Evolutionary conservation across 139 green algal genomes (phyloP), one percentile per base, ranked within the genome.

Genomic region (Chlamydomonas incerta): DNA sequence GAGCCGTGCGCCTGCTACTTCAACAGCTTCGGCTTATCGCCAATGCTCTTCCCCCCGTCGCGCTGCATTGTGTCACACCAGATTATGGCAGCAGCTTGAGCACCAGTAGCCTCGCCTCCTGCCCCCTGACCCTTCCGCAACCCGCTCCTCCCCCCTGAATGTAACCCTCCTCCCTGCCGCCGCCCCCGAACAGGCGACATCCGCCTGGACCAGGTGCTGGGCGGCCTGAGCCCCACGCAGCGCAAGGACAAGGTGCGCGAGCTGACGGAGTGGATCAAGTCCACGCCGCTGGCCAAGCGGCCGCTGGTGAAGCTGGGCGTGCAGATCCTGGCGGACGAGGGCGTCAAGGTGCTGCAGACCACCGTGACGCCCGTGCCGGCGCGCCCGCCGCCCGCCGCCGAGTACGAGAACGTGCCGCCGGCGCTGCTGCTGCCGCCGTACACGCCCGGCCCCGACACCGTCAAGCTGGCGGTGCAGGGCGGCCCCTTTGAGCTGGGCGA

Each of bases 401-500:
- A 97, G 74, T 89, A 97, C 66, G 95, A 98, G 82, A 92, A 93
- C 50, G 96, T 98, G 75, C 74, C 90, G 8, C 90, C 94, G 18
- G 85, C 85, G 55, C 91, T 98, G 76, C 90, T 98, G 81, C 89
- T 99, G 86, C 92, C 93, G 21, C 95, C 96, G 24, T 90, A 91
- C 81, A 90, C 80, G 21, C 89, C 89, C 1, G 82, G 81, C 63
- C 69, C 89, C 0, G 72, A 87, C 74, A 21, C 74, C 60, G 68
- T 92, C 68, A 85, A 89, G 67, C 57, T 82, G 31, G 83, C 79
- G 31, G 80, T 95, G 28, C 89, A 94, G 46, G 96, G 96, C 24
- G 95, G 95, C 11, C 50, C 65, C 0, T 96, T 98, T 82, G 92
- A 96, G 77, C 89, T 98, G 66, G 96, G 96, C 26, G 96, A 99